Percentiles rank a stretch among this genome's conserved stretches.
Conservation (phyloP, 306 rosid genomes). For the Rubus idaeus region DNA sequence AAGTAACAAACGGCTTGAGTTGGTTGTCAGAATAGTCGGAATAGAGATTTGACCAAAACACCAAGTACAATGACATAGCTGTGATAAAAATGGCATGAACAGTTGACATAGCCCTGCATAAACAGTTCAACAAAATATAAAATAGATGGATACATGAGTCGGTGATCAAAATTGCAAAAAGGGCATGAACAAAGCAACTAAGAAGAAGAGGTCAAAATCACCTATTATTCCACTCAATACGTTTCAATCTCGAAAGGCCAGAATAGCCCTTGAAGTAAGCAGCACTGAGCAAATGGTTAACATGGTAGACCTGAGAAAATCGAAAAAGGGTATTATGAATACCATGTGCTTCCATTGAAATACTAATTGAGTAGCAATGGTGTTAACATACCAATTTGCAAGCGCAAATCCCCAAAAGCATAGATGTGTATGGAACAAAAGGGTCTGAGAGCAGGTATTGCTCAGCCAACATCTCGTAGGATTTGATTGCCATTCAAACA, state of each 20-base stretch:
- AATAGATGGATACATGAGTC: constrained; percentile 1
- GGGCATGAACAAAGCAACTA: not conserved
- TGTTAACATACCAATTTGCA: constrained; percentile 74
- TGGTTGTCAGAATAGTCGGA: constrained; percentile 67
- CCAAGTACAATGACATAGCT: constrained; percentile 68
- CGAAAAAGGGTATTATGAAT: constrained; percentile 12
- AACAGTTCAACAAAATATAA: constrained; percentile 3
- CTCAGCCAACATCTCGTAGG: constrained; percentile 61
- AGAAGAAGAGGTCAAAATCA: constrained; percentile 27
- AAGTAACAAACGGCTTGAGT: constrained; percentile 42
- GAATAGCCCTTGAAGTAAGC: constrained; percentile 83
- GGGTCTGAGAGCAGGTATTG: constrained; percentile 62
- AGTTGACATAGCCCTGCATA: constrained; percentile 81
- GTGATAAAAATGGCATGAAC: constrained; percentile 84
- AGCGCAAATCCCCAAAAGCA: constrained; percentile 66
- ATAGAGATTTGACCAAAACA: constrained; percentile 75
- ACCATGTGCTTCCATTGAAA: not conserved
- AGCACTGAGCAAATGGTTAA: constrained; percentile 62
- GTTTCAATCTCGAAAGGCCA: constrained; percentile 66
- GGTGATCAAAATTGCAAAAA: constrained; percentile 21
- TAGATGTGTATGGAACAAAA: constrained; percentile 59
- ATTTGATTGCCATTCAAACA: constrained; percentile 62
- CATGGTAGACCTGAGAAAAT: constrained; percentile 60
- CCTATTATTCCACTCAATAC: constrained; percentile 92
- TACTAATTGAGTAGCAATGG: not conserved